Evolutionary conservation across 495 filamentous ascomycete genomes (phyloP), one percentile per base, ranked within the genome.

Genomic region (Penicillium steckii): DNA sequence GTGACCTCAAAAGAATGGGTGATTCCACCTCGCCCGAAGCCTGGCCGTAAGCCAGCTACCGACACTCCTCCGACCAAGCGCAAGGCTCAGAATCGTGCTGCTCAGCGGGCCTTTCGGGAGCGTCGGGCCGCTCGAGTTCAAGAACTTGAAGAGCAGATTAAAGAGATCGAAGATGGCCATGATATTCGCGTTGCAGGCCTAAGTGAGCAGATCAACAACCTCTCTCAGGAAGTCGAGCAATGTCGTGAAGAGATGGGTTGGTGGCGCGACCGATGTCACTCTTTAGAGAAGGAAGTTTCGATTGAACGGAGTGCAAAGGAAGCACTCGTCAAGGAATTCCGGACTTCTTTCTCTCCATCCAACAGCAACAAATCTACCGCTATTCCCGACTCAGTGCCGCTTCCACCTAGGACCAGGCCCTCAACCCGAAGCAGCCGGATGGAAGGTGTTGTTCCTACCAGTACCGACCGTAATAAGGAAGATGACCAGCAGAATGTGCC

Each of bases 31-130:
- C 82, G 89, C 42, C 90, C 90, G 22, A 94, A 94, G 76, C 92
- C 92, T n/a, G 92, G 91, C 29, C 82, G 92, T 45, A 96, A 96
- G 68, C 92, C 92, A 8, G 90, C 91, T 18, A 92, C 87, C 12
- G 91, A 97, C 61, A 91, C 89, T 3, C 91, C 91, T 10, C 90
- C 90, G 2, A 95, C 90, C 30, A 94, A 95, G 66, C 84, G 92
- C 50, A 95, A 95, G 70, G 89, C 88, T 0, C 92, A 97, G 65
- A 97, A 97, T 67, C 80, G 92, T 33, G 89, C 88, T n/a, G 91
- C 92, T 12, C 92, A 97, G 71, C 78, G 91, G 52, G 89, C 89
- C 2, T 96, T 96, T 64, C 80, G 92, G n/a, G 92, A 97, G 67
- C 75, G 91, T 27, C 76, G 90, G 51, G 90, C 90, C 2, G 88